These are phyloP conservation scores for Exophiala alcalophila DNA, from an alignment of 2,329 filamentous ascomycete species.

Conservation along the genomic window DNA sequence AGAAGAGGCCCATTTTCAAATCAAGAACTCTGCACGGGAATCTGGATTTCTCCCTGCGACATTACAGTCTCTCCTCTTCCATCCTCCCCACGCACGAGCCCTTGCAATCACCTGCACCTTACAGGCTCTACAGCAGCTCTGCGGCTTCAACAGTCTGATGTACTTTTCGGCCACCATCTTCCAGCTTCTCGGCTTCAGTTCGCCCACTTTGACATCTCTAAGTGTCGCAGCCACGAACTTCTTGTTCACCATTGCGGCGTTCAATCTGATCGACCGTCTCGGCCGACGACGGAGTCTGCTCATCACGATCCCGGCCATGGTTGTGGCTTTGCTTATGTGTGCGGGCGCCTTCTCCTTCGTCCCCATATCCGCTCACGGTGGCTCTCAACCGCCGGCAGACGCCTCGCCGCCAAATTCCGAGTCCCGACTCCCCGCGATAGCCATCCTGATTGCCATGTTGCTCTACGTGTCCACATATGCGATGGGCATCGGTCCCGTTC, in stretches of 20 bases:
- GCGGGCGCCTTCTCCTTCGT: slow-evolving; percentile 70
- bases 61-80: slow-evolving; percentile 39
- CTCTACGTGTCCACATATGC: slow-evolving; percentile 84
- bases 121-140: slow-evolving; percentile 83
- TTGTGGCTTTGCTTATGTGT: slow-evolving; percentile 66
- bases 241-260: slow-evolving; percentile 70
- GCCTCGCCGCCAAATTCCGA: slow-evolving; percentile 25
- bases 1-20: slow-evolving; percentile 42
- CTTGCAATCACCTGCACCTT: slow-evolving; percentile 81
- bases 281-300: slow-evolving; percentile 78
- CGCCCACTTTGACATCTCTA: slow-evolving; percentile 75
- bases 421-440: slow-evolving; percentile 47
- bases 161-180: slow-evolving; percentile 87
- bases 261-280: slow-evolving; percentile 73
- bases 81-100: slow-evolving; percentile 53
- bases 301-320: slow-evolving; percentile 81
- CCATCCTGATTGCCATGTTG: slow-evolving; percentile 73
- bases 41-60: slow-evolving; percentile 21
- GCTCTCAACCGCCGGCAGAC: slow-evolving; percentile 23
- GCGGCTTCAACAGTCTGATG: slow-evolving; percentile 89
- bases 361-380: slow-evolving; percentile 29
- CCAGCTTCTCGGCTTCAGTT: slow-evolving; percentile 70
- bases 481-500: slow-evolving; percentile 82
- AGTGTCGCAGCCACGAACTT: slow-evolving; percentile 82
- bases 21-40: slow-evolving; percentile 8